These are phyloP conservation scores for Cladophialophora chaetospira DNA, from an alignment of 2,329 filamentous ascomycete genomes.

Conservation along the genomic window DNA sequence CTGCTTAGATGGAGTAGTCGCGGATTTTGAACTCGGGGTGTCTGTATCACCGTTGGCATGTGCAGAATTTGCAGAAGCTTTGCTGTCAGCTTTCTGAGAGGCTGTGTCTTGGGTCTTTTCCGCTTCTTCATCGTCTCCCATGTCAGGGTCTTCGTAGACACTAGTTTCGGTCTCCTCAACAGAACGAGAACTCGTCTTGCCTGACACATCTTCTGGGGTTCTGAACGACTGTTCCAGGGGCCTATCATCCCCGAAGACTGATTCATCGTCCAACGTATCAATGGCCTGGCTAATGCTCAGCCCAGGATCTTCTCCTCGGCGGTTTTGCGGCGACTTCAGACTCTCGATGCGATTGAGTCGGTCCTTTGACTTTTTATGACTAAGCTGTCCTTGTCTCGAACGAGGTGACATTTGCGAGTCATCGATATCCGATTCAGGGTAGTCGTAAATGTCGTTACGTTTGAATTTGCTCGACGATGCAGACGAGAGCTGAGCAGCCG, in stretches of 20 bases:
- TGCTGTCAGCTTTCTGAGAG: no score
- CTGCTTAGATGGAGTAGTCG: no score
- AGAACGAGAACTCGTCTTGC: neutral
- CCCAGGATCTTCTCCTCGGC: slow-evolving; percentile 4
- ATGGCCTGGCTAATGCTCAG: slow-evolving; percentile 16
- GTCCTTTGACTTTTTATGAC: slow-evolving; percentile 10
- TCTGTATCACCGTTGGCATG: no score
- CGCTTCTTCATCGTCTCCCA: neutral
- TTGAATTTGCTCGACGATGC: slow-evolving; percentile 30
- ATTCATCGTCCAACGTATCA: slow-evolving; percentile 19
- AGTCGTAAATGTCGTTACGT: slow-evolving; percentile 24
- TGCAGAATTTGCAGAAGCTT: no score
- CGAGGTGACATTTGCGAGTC: slow-evolving; percentile 34
- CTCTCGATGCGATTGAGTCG: slow-evolving; percentile 14
- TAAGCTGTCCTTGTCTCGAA: slow-evolving; percentile 21
- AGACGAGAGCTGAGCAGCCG: slow-evolving; percentile 12
- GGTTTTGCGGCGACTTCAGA: slow-evolving; percentile 7
- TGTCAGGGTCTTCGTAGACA: slow-evolving; percentile 19
- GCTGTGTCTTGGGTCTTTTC: neutral
- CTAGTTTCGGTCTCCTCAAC: slow-evolving; percentile 2
- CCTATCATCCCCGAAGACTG: slow-evolving; percentile 14
- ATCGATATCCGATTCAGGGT: slow-evolving; percentile 33
- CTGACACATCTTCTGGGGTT: neutral
- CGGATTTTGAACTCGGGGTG: no score
- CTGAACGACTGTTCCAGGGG: neutral